phyloP scores from a whole-genome alignment of 371 early-diverging fungal species.

The Lichtheimia corymbifera region DNA sequence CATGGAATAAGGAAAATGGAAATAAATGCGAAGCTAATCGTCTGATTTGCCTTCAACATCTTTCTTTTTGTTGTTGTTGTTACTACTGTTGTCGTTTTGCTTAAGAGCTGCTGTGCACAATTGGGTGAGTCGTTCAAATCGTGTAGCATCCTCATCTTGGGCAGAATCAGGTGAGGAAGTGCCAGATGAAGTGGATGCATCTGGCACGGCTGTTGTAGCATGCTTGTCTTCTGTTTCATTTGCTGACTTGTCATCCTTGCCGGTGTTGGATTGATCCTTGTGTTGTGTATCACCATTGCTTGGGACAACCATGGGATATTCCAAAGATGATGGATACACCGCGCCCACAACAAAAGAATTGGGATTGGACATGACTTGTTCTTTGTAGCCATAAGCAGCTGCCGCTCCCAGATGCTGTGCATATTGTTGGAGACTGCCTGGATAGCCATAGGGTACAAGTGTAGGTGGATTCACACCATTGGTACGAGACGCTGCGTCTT shows the following conservation, averaged over 20 bases:
- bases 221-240: neutral
- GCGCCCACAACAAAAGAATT: conserved; percentile 23
- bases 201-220: conserved; percentile 23
- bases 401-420: conserved; percentile 27
- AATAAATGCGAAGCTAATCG: too few relatives aligned
- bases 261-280: too few relatives aligned
- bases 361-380: conserved; percentile 24
- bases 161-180: conserved; percentile 34
- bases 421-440: conserved; percentile 25
- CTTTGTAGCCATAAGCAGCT: conserved; percentile 26
- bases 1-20: too few relatives aligned
- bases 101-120: conserved; percentile 45
- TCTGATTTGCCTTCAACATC: too few relatives aligned
- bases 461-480: neutral
- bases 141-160: conserved; percentile 37
- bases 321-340: conserved; percentile 32
- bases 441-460: conserved; percentile 22
- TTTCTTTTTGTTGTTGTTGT: neutral
- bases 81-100: neutral
- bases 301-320: conserved; percentile 27
- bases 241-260: too few relatives aligned
- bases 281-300: conserved; percentile 17
- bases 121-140: conserved; percentile 38
- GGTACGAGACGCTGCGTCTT: too few relatives aligned
- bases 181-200: conserved; percentile 38